Percentiles rank a stretch among this genome's conserved stretches.
These are phyloP conservation scores for Neospora caninum DNA, from an alignment of 169 alveolate species.

Conservation along the genomic window DNA sequence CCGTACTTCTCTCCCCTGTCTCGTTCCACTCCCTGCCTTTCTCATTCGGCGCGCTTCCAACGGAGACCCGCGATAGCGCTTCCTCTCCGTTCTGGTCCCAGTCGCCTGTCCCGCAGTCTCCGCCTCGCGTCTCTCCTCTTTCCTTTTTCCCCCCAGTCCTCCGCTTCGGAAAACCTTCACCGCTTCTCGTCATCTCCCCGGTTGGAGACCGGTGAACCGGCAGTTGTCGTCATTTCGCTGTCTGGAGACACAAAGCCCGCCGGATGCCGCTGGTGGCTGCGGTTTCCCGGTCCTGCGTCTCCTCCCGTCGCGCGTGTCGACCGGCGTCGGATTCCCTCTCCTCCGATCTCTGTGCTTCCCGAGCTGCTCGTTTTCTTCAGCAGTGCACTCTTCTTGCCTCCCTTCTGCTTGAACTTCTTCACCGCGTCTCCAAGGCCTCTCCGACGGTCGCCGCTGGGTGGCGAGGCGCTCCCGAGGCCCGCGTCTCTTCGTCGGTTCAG, in stretches of 20 bases:
- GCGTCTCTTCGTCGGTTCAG: neutral
- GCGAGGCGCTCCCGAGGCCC: neutral
- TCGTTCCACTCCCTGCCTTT: neutral
- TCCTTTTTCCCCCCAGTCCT: too few relatives aligned
- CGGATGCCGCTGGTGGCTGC: neutral
- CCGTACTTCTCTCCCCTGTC: too few relatives aligned
- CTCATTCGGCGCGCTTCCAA: neutral
- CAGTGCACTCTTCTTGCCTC: too few relatives aligned
- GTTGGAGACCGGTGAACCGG: neutral
- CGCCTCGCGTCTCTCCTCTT: neutral
- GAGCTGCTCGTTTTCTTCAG: neutral
- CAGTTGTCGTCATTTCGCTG: neutral
- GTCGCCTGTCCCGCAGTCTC: neutral
- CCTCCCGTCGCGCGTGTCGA: neutral
- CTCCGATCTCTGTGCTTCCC: neutral
- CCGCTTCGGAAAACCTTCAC: too few relatives aligned
- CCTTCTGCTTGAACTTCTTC: neutral
- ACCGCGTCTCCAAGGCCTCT: too few relatives aligned
- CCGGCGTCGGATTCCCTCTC: neutral
- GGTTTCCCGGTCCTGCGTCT: neutral
- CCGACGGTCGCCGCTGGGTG: too few relatives aligned
- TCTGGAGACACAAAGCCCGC: neutral
- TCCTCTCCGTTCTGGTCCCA: neutral
- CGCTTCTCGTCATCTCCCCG: neutral
- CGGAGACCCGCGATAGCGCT: neutral